Evolutionary conservation across 164 flowering plant species (phyloP), one percentile per base, ranked within the genome.

Genomic region (Aristolochia californica): DNA sequence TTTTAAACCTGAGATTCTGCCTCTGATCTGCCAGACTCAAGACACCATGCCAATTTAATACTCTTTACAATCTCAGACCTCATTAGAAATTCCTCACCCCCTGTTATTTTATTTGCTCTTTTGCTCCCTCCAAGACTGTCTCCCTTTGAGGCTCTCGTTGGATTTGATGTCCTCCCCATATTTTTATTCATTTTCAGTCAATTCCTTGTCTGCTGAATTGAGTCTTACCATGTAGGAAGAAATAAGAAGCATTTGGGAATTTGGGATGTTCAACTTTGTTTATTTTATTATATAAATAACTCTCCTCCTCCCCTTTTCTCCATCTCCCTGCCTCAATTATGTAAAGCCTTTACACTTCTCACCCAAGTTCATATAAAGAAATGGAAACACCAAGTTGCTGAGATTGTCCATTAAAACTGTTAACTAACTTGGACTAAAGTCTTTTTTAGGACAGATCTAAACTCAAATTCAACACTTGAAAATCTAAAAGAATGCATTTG

Each of bases 21-120:
- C 79, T 70, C 66, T 65, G 81, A 79, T 76, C 78, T 77, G 69
- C 78, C 80, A 68, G 78, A 80, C 79, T 82, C 74, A 78, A 60
- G 18, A 58, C 40, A 58, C 24, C 60, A 58, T 23, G 60, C 60
- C 48, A 45, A 45, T 58, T 58, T 24, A 26, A 25, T 45, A 45
- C 50, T 45, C 20, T 15, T n/a, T 15, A 28, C 5, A 14, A 10
- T 51, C 55, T 40, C 27, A 45, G 18, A 25, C 43, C n/a, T 23
- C 57, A 54, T 45, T 45, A 25, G 38, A 58, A n/a, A 30, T 14
- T 16, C 14, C 3, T 9, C 20, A 23, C 26, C n/a, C n/a, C n/a
- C n/a, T n/a, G n/a, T 25, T 43, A 25, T 3, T 45, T 25, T 26
- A 23, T 45, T 45, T 17, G 20, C 28, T 23, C 51, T 58, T 45